Base-by-base conservation (phyloP, 306 rosid species). In the Dalbergia cochinchinensis region DNA sequence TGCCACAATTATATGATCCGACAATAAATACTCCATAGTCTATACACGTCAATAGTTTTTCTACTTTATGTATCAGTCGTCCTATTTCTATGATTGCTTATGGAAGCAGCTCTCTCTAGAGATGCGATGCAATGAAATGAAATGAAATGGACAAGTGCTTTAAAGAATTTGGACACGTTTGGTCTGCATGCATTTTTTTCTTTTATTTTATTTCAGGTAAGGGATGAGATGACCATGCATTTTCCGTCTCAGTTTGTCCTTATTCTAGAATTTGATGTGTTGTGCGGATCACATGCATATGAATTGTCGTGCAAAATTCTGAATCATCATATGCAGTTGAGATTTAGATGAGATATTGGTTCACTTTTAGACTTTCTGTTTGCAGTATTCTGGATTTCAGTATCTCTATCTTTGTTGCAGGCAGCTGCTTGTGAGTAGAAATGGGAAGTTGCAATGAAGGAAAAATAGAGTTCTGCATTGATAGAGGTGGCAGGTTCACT, bases 401-500 rank as follows among this genome's bases (percentile, higher is more conserved):
- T 47, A 9, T 51, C 58, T 51, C 58, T 51, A 51, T 51, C 8
- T 51, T 51, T 51, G n/a, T 14, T 51, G n/a, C 19, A 51, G 58
- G 20, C 18, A 48, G 7, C 58, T 51, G 58, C 15, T 51, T 51
- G 58, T 51, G 58, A 51, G 18, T 13, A 51, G 58, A 51, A 51
- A 85, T 85, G 88, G 81, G 85, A 19, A 85, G 80, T 77, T 76
- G 62, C 51, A 16, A 22, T 7, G 83, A 79, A 83, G 88, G 85
- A 59, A 92, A 89, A 66, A 83, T 92, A 71, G 87, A 92, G 79
- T 92, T 91, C 82, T 91, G 98, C 83, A 92, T 92, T 34, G 98
- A 94, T 62, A 88, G 97, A 87, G 98, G 98, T 7, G 98, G 98
- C 61, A 94, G 97, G 3, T 92, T 94, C 83, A 91, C 97, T 47